A percentile compares a stretch with the other conserved stretches of the same genome.
These are phyloP conservation scores for Coemansia interrupta DNA, from an alignment of 192 early-diverging fungal genomes.

Conservation along the genomic window DNA sequence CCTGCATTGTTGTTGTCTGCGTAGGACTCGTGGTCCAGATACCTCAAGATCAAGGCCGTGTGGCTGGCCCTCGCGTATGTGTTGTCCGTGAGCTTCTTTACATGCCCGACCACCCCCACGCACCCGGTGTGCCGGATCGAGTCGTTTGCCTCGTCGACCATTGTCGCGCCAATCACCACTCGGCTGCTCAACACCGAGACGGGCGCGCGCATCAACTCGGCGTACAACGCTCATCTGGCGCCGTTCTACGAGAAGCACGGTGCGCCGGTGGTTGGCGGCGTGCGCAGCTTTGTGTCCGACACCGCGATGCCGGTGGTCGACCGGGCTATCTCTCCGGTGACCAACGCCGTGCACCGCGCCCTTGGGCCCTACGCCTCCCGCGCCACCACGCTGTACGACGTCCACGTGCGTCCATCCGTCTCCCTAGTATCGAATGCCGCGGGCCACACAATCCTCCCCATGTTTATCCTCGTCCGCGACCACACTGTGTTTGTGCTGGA, in stretches of 20 bases:
- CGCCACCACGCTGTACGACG: constrained; percentile 11
- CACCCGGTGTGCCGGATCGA: constrained; percentile 35
- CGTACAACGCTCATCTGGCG: constrained; percentile 48
- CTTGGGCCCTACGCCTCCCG: constrained; percentile 23
- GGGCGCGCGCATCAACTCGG: constrained; percentile 36
- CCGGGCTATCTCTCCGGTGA: constrained; percentile 21
- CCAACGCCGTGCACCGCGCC: constrained; percentile 17
- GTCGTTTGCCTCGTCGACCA: constrained; percentile 8
- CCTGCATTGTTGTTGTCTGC: too few species aligned
- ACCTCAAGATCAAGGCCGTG: too few species aligned
- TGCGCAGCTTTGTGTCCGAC: constrained; percentile 15
- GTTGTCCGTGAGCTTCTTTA: constrained; percentile 29
- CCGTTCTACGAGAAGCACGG: constrained; percentile 49
- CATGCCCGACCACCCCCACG: constrained; percentile 25
- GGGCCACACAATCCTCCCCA: constrained; percentile 17
- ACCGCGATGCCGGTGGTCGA: constrained; percentile 23
- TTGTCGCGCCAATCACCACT: constrained; percentile 27
- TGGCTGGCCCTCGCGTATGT: constrained; percentile 28
- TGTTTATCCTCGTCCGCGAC: background rate
- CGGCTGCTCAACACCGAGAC: constrained; percentile 31
- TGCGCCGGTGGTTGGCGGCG: constrained; percentile 16
- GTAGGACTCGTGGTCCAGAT: too few species aligned
- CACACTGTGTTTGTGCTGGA: constrained; percentile 2
- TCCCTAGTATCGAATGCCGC: constrained; percentile 12
- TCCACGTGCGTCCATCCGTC: constrained; percentile 26